Percentiles rank a stretch among this genome's conserved stretches.
Conservation (phyloP, 371 early-diverging fungal genomes). For the Chytridium lagenaria region DNA sequence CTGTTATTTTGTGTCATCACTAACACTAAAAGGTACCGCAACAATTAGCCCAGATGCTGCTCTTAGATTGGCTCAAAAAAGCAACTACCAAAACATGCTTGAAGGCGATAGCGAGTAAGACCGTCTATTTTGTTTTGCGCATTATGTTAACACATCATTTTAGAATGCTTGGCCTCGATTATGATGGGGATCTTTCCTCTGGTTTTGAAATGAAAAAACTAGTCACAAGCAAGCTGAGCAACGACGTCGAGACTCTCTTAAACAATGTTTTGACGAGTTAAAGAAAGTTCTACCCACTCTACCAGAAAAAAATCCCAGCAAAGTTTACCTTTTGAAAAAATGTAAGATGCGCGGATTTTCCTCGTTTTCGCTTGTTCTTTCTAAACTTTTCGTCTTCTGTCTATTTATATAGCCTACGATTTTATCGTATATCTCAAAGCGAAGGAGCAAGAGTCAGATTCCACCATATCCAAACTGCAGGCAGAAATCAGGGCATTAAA, state of each 20-base stretch:
- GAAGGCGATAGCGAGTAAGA: slow-evolving; percentile 80
- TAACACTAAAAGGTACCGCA: background rate
- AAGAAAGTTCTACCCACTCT: slow-evolving; percentile 70
- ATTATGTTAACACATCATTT: background rate
- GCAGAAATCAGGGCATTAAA: slow-evolving; percentile 23
- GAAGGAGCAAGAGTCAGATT: slow-evolving; percentile 26
- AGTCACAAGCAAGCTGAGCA: slow-evolving; percentile 94
- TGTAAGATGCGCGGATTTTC: slow-evolving; percentile 29
- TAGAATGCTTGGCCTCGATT: slow-evolving; percentile 25
- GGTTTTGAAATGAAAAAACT: slow-evolving; percentile 47
- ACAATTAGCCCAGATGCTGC: slow-evolving; percentile 59
- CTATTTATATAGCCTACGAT: slow-evolving; percentile 24
- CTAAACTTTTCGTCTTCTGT: background rate
- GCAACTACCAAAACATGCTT: slow-evolving; percentile 83
- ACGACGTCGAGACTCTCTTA: slow-evolving; percentile 88
- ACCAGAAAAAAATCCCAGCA: slow-evolving; percentile 69
- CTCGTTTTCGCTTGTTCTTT: background rate
- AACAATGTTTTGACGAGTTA: slow-evolving; percentile 85
- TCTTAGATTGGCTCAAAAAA: slow-evolving; percentile 69
- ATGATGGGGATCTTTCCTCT: slow-evolving; percentile 11
- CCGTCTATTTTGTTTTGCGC: background rate
- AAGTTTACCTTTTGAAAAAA: slow-evolving; percentile 63
- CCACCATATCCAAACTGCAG: slow-evolving; percentile 22
- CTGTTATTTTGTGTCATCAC: background rate
- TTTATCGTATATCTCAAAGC: slow-evolving; percentile 31